Percentiles rank a stretch among this genome's conserved stretches.
Conservation (phyloP, 352 stramenopile genomes). For the Aphanomyces euteiches region DNA sequence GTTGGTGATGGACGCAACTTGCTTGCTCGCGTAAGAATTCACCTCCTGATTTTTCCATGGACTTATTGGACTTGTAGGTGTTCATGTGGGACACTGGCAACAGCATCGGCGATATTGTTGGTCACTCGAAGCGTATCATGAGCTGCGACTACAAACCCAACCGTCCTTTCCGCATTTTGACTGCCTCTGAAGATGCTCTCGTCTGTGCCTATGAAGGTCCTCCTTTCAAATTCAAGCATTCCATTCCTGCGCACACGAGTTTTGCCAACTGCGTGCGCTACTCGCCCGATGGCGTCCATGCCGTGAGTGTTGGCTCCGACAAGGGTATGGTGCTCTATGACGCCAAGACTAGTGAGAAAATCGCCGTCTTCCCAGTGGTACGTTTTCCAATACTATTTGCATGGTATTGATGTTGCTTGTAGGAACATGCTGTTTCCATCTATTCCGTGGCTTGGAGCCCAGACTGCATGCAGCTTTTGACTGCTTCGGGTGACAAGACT, state of each 20-base stretch:
- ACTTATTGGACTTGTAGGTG: slow-evolving; percentile 35
- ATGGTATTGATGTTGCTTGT: slow-evolving; percentile 32
- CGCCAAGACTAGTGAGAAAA: slow-evolving; percentile 83
- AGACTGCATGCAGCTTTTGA: slow-evolving; percentile 89
- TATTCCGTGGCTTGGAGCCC: slow-evolving; percentile 93
- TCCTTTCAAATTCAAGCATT: slow-evolving; percentile 95
- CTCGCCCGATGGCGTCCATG: slow-evolving; percentile 83
- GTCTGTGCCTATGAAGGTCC: slow-evolving; percentile 93
- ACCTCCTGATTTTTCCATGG: neutral
- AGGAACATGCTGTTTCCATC: slow-evolving; percentile 88
- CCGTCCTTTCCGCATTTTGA: slow-evolving; percentile 94
- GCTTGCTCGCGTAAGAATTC: slow-evolving; percentile 47
- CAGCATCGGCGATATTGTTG: slow-evolving; percentile 91
- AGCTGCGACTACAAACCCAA: slow-evolving; percentile 91
- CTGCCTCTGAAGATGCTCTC: slow-evolving; percentile 93
- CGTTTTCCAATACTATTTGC: neutral
- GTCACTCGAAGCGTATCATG: slow-evolving; percentile 91
- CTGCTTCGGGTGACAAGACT: slow-evolving; percentile 95
- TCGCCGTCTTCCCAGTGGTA: slow-evolving; percentile 66
- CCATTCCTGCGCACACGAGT: slow-evolving; percentile 92
- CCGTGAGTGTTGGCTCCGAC: slow-evolving; percentile 92
- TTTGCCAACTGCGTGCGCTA: slow-evolving; percentile 96
- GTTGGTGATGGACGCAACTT: slow-evolving; percentile 79
- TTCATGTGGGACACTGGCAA: slow-evolving; percentile 98
- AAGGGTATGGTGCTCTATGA: slow-evolving; percentile 95